Evolutionary conservation across 2,329 filamentous ascomycete species (phyloP), one percentile per base, ranked within the genome.

Genomic region (Trichoderma aggressivum): DNA sequence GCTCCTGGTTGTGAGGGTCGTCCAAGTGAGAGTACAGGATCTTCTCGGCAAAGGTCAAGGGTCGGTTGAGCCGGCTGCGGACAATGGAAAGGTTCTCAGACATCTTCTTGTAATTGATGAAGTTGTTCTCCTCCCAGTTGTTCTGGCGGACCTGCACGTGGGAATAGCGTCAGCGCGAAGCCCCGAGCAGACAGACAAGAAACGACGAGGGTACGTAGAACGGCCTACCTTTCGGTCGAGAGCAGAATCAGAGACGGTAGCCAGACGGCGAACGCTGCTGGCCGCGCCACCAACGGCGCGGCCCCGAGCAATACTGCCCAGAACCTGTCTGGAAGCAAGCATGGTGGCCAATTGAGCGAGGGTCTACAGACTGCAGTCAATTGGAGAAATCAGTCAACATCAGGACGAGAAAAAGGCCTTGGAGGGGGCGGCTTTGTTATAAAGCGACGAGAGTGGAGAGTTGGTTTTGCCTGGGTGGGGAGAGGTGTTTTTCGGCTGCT

Each of bases 21-120:
- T 98, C 96, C 82, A 99, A 87, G 85, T 99, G 96, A 74, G 95
- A 98, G 89, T 99, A 99, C 78, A 98, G 89, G 79, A 99, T 94
- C 90, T 99, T 99, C 89, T 99, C 96, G 82, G 94, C 93, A 82
- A 91, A 97, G 78, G 94, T 96, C 78, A 99, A 90, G 77, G 96
- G 96, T 78, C 93, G 91, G 86, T 97, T 97, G 76, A 99, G 89
- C 79, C 96, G 91, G 78, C 86, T 83, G 80, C 96, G 93, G 77
- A 99, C 96, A 82, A 99, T 90, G 79, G 90, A 87, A 73, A 99
- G 89, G 89, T 97, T 98, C 87, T 98, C 94, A 78, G 92, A 94
- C 94, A 98, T 98, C 89, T 98, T 98, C 89, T 93, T 94, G 84
- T 99, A 99, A 89, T 98, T 97, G 88, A 98, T 97, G 88, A 94